Evolutionary conservation across 441 rosid species (phyloP).

Genomic region (Syzygium malaccense): DNA sequence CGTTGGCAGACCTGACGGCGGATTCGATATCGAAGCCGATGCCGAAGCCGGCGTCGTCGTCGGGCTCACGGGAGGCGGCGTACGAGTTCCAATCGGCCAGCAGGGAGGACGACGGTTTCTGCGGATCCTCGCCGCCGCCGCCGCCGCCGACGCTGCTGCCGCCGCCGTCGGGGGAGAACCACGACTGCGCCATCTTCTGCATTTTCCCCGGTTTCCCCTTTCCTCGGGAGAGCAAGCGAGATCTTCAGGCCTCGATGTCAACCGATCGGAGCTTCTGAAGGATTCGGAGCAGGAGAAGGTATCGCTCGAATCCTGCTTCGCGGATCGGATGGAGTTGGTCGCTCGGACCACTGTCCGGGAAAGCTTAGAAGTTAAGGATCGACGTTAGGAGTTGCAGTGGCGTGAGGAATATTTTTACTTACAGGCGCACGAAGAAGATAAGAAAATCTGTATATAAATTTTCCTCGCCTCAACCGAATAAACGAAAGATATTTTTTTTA

Average conservation of each 20-base stretch:
- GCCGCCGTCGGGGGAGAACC: slow-evolving; percentile 50
- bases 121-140: slow-evolving; percentile 23
- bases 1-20: slow-evolving; percentile 78
- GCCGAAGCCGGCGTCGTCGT: slow-evolving; percentile 24
- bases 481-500: no score
- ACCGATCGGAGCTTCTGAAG: not conserved
- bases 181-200: slow-evolving; percentile 46
- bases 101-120: slow-evolving; percentile 48
- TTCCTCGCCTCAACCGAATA: not conserved
- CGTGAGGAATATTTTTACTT: not conserved
- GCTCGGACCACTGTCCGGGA: not conserved
- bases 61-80: slow-evolving; percentile 45
- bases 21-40: slow-evolving; percentile 79
- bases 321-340: not conserved
- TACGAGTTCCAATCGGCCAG: slow-evolving; percentile 90
- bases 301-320: not conserved
- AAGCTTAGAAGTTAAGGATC: not conserved
- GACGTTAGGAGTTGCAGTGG: not conserved
- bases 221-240: not conserved
- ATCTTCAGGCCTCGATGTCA: not conserved
- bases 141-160: not conserved
- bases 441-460: not conserved
- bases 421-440: not conserved
- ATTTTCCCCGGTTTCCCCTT: not conserved
- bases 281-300: not conserved